Base-by-base conservation (phyloP, 495 filamentous ascomycete species). In the Aspergillus biplanus region DNA sequence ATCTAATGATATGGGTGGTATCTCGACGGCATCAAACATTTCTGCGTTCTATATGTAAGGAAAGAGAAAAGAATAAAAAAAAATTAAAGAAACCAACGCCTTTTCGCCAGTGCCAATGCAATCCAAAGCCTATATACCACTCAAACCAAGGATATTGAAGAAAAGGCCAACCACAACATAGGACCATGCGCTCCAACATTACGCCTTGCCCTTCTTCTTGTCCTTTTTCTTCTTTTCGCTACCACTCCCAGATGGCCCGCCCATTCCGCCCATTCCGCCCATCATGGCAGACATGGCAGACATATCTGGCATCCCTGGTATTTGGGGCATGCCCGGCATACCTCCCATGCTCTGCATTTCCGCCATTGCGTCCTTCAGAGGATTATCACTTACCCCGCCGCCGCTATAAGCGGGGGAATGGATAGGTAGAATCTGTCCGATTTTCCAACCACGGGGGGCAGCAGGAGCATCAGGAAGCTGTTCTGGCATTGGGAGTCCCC, bases 301-400 rank as follows among this genome's bases (percentile, higher is more conserved):
- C 79, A 80, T 80, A 48, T 72, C 73, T 37, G 74, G 73, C 70
- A 72, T 79, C 53, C 75, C 79, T 0, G 78, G 76, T 63, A 80
- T 76, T 49, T 78, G 76, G 0, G 77, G 79, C 53, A 80, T 82
- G 1, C 77, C 83, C 16, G 80, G 82, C 68, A 82, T 82, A 13
- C 88, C 87, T 59, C 75, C 66, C 72, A 82, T 79, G 61, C 78
- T 82, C 69, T 86, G 82, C 92, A 97, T 96, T 80, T 96, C 92
- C 48, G 85, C 87, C 94, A 99, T 97, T 81, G 97, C 97, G 63
- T 99, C 93, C 82, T 95, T 93, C 66, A 99, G 86, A 32, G 97
- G 90, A 67, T 99, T 96, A 72, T 99, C 95, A 64, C 90, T 96
- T 7, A 99, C 92, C 27, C 95, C 95, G 27, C 96, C 94, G 3